Conservation (phyloP, 2,329 filamentous ascomycete species). For the Xylaria sp. region DNA sequence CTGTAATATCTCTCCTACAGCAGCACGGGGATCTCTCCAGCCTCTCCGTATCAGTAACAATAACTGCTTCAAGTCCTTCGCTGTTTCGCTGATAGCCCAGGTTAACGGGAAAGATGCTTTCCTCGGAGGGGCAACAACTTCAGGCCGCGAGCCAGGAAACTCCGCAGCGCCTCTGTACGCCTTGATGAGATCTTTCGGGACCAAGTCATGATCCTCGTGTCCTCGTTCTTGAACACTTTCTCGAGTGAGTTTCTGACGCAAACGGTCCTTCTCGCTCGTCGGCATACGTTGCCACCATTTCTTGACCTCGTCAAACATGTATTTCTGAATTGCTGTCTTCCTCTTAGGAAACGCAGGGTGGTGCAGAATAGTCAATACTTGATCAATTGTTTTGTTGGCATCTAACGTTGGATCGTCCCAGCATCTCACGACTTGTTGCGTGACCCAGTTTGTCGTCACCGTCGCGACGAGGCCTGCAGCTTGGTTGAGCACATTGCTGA, state of each 20-base stretch:
- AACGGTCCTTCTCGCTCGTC: slow-evolving; percentile 37
- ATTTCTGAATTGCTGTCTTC: slow-evolving; percentile 68
- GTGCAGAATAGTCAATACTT: slow-evolving; percentile 73
- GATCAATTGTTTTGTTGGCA: slow-evolving; percentile 70
- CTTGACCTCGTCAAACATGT: slow-evolving; percentile 74
- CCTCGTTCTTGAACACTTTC: slow-evolving; percentile 45
- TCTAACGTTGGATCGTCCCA: slow-evolving; percentile 74
- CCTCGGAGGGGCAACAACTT: slow-evolving; percentile 44
- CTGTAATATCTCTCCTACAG: slow-evolving; percentile 31
- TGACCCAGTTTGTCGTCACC: slow-evolving; percentile 72
- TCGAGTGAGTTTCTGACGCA: slow-evolving; percentile 46
- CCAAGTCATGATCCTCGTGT: slow-evolving; percentile 48
- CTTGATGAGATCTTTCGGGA: slow-evolving; percentile 44
- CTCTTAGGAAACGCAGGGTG: slow-evolving; percentile 67
- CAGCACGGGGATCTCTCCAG: slow-evolving; percentile 32
- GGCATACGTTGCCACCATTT: slow-evolving; percentile 60
- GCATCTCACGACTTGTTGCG: slow-evolving; percentile 74
- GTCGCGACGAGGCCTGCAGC: slow-evolving; percentile 65
- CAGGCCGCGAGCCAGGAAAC: slow-evolving; percentile 47
- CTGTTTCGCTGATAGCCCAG: slow-evolving; percentile 41
- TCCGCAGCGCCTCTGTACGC: slow-evolving; percentile 43
- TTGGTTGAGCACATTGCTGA: slow-evolving; percentile 67
- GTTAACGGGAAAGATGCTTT: slow-evolving; percentile 44
- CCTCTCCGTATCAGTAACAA: slow-evolving; percentile 34
- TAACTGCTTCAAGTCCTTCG: slow-evolving; percentile 34